Evolutionary conservation across 805 yeast genomes (phyloP).

Genomic region (Suhomyces sp.): DNA sequence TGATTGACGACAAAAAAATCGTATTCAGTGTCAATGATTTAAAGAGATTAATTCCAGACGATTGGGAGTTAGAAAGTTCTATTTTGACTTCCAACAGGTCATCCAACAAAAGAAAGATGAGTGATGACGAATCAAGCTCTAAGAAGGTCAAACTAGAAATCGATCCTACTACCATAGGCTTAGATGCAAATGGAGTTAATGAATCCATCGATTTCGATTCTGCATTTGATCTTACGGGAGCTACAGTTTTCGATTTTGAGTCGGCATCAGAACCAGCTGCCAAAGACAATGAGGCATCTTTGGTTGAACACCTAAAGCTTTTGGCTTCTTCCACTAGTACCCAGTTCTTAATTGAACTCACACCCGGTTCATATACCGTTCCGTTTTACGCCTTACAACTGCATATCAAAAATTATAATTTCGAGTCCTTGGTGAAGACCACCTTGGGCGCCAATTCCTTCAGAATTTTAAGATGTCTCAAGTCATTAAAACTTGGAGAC

Average conservation of each 20-base stretch:
- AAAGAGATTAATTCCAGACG: slow-evolving; percentile 36
- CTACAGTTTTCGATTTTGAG: slow-evolving; percentile 1
- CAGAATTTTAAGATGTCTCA: slow-evolving; percentile 75
- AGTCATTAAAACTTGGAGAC: slow-evolving; percentile 68
- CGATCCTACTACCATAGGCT: no score
- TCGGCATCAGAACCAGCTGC: no score
- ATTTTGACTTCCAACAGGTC: slow-evolving; percentile 40
- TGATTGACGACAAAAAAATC: slow-evolving; percentile 35
- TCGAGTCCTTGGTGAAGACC: slow-evolving; percentile 57
- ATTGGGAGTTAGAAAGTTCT: slow-evolving; percentile 46
- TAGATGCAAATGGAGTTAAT: slow-evolving; percentile 2
- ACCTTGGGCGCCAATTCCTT: slow-evolving; percentile 67
- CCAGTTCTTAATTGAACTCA: slow-evolving; percentile 60
- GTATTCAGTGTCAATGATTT: slow-evolving; percentile 36
- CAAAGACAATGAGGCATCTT: no score
- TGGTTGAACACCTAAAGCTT: slow-evolving; percentile 69
- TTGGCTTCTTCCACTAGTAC: slow-evolving; percentile 50
- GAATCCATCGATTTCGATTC: slow-evolving; percentile 2
- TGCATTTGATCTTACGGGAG: slow-evolving; percentile 3
- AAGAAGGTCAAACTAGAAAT: slow-evolving; percentile 46
- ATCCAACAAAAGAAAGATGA: slow-evolving; percentile 20
- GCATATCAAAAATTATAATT: slow-evolving; percentile 46
- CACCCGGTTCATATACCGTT: slow-evolving; percentile 57
- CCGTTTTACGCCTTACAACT: slow-evolving; percentile 57
- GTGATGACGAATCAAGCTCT: slow-evolving; percentile 12